Evolutionary conservation across 2,329 filamentous ascomycete species (phyloP).

Genomic region (Camptophora hylomeconis): DNA sequence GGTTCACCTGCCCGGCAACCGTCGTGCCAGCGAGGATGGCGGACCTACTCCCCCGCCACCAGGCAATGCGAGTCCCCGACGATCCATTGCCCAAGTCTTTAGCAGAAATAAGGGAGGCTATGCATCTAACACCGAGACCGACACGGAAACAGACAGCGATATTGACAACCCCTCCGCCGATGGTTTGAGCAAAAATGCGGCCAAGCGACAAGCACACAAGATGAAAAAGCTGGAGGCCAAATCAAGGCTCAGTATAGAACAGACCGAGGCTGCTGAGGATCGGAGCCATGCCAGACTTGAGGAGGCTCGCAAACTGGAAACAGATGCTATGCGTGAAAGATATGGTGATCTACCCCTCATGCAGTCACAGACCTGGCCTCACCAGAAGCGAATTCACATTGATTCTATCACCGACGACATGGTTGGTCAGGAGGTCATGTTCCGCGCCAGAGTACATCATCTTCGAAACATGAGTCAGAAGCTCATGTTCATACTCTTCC

Average conservation of each 20-base stretch:
- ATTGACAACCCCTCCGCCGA: constrained; percentile 25
- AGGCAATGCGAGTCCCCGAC: too few species aligned
- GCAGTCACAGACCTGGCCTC: constrained; percentile 40
- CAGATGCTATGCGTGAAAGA: constrained; percentile 43
- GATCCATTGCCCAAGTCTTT: too few species aligned
- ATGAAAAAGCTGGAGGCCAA: constrained; percentile 25
- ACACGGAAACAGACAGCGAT: constrained; percentile 22
- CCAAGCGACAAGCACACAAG: constrained; percentile 29
- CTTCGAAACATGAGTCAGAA: constrained; percentile 69
- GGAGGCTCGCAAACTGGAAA: constrained; percentile 41
- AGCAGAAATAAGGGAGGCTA: too few species aligned
- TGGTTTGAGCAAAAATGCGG: constrained; percentile 31
- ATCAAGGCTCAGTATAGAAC: constrained; percentile 30
- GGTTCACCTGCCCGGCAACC: constrained; percentile 17
- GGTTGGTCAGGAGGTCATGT: constrained; percentile 48
- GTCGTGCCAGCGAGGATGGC: constrained; percentile 9
- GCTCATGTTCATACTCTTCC: constrained; percentile 73
- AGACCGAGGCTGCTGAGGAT: constrained; percentile 28
- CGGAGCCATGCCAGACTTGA: constrained; percentile 30
- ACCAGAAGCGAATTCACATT: constrained; percentile 36
- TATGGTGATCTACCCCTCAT: constrained; percentile 48
- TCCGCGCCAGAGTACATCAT: constrained; percentile 64
- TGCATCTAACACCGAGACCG: constrained; percentile 30
- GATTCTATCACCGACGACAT: constrained; percentile 38
- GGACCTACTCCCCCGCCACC: not conserved